Base-by-base conservation (phyloP, 129 eudicot species). In the Helianthus tuberosus region DNA sequence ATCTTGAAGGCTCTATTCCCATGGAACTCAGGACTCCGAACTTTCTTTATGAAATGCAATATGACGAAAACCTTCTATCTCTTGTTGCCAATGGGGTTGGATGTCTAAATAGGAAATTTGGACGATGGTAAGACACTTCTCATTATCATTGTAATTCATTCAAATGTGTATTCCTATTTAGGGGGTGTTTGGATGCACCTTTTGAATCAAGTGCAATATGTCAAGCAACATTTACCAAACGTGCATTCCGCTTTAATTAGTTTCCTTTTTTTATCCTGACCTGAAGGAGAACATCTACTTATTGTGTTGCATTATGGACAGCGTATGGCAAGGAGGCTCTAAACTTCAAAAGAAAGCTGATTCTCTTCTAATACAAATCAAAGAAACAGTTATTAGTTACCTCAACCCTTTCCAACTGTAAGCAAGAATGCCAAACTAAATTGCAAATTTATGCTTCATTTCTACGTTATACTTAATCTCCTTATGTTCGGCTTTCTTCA, bases 61-160 rank as follows among this genome's bases (percentile, higher is more conserved):
- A 79, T 62, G 90, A 89, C 73, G 91, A 84, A 61, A 75, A 71
- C 75, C 84, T 87, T 79, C 79, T 69, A 50, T 76, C 89, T 54
- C 74, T 64, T 73, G 67, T 67, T 71, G 77, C 84, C 69, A 54
- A 71, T 65, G 93, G 77, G 79, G 70, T 78, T 76, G 83, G 75
- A 14, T 79, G 87, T 69, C 48, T 81, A 29, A 89, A 81, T 69
- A 80, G 96, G 88, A 93, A 93, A 82, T 39, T 88, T 27, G 96
- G 89, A 54, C 98, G 80, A 62, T 75, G 92, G 98, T 93, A 86
- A 84, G 89, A 78, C 23, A 7, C 71, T 60, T 44, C 61, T 15
- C 13, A 23, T 48, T 49, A n/a, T 62, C 32, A 27, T 27, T n/a
- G 32, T 58, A 8, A 29, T 61, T 46, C 14, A 1, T 61, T 6